Percentiles rank a stretch among this genome's conserved stretches.
Evolutionary conservation across 176 grass and related monocot species (phyloP).

Genomic region (Thinopyrum elongatum): DNA sequence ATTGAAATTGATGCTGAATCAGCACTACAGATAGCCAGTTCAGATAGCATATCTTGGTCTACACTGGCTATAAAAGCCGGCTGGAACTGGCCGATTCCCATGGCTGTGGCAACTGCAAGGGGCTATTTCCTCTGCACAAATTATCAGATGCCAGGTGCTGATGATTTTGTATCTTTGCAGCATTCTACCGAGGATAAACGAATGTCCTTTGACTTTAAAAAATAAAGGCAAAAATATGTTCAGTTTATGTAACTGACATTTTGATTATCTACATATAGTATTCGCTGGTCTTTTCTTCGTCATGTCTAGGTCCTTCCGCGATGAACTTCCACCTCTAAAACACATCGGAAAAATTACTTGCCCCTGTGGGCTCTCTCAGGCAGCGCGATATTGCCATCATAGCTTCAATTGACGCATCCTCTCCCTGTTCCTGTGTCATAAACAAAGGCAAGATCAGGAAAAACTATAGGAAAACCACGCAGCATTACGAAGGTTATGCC

Average conservation of each 20-base stretch:
- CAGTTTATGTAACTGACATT: background rate
- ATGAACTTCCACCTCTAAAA: conserved; percentile 29
- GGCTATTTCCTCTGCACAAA: background rate
- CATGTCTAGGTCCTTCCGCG: background rate
- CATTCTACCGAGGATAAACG: background rate
- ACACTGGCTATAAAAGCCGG: too few relatives aligned
- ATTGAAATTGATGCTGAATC: too few relatives aligned
- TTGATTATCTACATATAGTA: background rate
- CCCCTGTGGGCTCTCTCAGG: conserved; percentile 57
- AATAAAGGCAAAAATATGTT: background rate
- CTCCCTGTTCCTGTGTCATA: conserved; percentile 50
- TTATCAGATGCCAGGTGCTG: background rate
- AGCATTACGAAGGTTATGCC: background rate
- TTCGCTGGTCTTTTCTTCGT: background rate
- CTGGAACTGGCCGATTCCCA: too few relatives aligned
- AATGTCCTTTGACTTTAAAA: background rate
- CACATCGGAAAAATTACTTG: conserved; percentile 70
- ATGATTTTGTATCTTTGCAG: background rate
- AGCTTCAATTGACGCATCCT: conserved; percentile 92
- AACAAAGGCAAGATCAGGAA: conserved; percentile 25
- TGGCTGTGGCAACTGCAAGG: too few relatives aligned
- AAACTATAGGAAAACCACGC: background rate
- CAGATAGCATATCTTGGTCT: too few relatives aligned
- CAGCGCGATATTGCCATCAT: conserved; percentile 76
- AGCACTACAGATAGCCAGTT: too few relatives aligned